These are phyloP conservation scores for Sechiopsis laciniata DNA, from an alignment of 306 rosid genomes.

Conservation along the genomic window DNA sequence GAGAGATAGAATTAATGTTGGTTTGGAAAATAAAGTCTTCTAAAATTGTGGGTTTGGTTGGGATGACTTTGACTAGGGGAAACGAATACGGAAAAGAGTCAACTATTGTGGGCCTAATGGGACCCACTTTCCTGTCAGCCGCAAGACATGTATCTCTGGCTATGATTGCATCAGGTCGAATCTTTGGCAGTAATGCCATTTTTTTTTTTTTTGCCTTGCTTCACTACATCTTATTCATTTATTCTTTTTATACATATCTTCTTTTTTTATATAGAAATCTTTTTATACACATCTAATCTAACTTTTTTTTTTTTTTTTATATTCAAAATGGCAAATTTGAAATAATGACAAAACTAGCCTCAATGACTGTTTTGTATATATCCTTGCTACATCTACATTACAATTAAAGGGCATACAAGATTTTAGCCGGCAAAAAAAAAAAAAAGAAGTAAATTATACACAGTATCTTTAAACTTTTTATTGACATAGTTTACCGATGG, in stretches of 20 bases:
- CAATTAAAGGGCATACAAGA: neutral
- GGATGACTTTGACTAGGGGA: slow-evolving; percentile 7
- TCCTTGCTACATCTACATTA: neutral
- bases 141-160: slow-evolving; percentile 12
- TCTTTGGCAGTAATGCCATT: neutral
- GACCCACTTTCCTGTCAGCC: slow-evolving; percentile 15
- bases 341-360: neutral
- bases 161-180: slow-evolving; percentile 11
- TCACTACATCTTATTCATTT: neutral
- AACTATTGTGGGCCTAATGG: slow-evolving; percentile 8
- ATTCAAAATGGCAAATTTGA: neutral
- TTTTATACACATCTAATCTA: neutral
- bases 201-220: neutral
- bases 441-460: too few species aligned
- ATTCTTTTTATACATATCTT: neutral
- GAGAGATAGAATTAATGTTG: neutral
- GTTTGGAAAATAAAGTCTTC: neutral
- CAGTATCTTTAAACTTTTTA: too few species aligned
- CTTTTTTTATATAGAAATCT: too few species aligned
- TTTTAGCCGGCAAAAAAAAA: neutral
- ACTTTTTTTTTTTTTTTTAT: neutral
- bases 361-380: neutral
- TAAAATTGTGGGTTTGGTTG: neutral
- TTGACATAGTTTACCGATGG: too few species aligned
- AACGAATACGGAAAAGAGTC: slow-evolving; percentile 8